These are phyloP conservation scores for Fonsecaea nubica DNA, from an alignment of 2,329 filamentous ascomycete genomes.

Conservation along the genomic window DNA sequence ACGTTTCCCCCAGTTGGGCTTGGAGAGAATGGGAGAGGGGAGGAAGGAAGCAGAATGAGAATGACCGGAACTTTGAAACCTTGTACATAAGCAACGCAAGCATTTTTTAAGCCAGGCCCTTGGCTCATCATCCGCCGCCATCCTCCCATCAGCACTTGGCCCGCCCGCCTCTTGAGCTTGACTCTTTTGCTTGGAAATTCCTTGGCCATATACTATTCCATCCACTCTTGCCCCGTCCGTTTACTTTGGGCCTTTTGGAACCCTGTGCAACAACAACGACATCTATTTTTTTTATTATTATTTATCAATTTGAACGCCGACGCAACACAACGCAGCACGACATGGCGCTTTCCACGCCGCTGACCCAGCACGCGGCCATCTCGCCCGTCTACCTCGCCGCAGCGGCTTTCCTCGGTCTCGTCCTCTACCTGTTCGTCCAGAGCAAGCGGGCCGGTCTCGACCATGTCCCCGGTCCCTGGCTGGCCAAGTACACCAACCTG, in stretches of 20 bases:
- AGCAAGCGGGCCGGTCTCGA: conserved; percentile 16
- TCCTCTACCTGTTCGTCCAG: conserved; percentile 6
- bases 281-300: no score
- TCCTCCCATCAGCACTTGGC: neutral
- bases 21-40: neutral
- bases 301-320: neutral
- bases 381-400: conserved; percentile 12
- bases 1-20: conserved; percentile 13
- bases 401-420: neutral
- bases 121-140: neutral
- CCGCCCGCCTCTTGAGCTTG: neutral
- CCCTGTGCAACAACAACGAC: no score
- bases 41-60: neutral
- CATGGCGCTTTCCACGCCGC: conserved; percentile 12
- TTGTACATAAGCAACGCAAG: neutral
- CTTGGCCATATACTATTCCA: neutral
- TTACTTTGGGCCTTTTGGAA: no score
- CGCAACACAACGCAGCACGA: neutral
- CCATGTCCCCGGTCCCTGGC: conserved; percentile 12
- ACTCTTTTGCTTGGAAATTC: neutral
- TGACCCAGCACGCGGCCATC: neutral
- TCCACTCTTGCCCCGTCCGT: neutral
- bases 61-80: no score
- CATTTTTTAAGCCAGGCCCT: neutral
- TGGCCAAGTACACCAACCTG: conserved; percentile 17